Evolutionary conservation across 768 basidiomycete species (phyloP).

Genomic region (Kwoniella newhampshirensis): DNA sequence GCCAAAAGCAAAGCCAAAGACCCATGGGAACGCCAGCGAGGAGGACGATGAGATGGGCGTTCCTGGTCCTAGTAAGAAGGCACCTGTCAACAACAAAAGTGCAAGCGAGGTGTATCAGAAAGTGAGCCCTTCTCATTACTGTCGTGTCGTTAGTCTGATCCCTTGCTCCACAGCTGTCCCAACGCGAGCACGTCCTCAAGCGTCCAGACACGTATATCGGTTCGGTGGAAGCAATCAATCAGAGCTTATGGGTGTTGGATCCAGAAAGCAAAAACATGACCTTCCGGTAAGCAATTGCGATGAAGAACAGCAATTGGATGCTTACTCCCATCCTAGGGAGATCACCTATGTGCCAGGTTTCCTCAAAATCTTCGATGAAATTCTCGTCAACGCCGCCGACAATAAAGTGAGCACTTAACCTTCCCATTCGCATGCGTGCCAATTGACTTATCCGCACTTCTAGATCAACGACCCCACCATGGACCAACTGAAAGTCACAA

Average conservation of each 20-base stretch:
- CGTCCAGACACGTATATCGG: constrained; percentile 73
- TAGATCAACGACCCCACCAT: constrained; percentile 90
- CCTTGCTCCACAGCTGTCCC: constrained; percentile 67
- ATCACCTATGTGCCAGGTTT: constrained; percentile 90
- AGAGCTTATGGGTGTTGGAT: constrained; percentile 93
- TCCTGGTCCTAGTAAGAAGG: constrained; percentile 22
- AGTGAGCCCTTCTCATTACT: constrained; percentile 57
- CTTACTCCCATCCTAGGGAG: constrained; percentile 40
- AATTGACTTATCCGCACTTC: background rate
- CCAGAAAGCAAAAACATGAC: constrained; percentile 78
- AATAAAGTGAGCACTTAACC: constrained; percentile 73
- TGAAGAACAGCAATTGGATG: background rate
- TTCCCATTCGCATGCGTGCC: background rate
- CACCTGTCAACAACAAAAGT: constrained; percentile 60
- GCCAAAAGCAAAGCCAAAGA: constrained; percentile 62
- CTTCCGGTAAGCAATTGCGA: constrained; percentile 62
- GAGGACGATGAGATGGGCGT: constrained; percentile 37
- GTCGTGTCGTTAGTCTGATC: background rate
- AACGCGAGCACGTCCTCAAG: constrained; percentile 75
- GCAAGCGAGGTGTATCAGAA: constrained; percentile 89
- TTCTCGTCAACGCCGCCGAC: constrained; percentile 97
- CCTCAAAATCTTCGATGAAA: constrained; percentile 99
- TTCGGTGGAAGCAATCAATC: constrained; percentile 82
- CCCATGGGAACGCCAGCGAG: constrained; percentile 41
- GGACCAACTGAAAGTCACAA: constrained; percentile 84